Evolutionary conservation across 1,284 basidiomycete genomes (phyloP).

Genomic region (Naganishia cerealis): DNA sequence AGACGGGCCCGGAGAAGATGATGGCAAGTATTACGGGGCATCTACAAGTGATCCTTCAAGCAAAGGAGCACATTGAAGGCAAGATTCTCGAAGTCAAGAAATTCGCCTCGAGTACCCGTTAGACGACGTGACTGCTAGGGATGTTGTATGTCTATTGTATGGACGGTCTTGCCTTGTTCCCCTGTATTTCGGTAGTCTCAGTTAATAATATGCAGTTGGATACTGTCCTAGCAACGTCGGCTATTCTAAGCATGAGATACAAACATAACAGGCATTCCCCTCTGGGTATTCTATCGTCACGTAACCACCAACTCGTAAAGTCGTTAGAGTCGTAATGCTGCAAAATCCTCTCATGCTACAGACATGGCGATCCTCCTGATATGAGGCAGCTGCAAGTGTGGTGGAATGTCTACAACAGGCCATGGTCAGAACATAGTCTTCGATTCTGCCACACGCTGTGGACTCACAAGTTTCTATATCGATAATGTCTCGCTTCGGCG

Average conservation of each 20-base stretch:
- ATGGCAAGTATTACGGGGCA: slow-evolving; percentile 45
- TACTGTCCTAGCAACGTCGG: too few species aligned
- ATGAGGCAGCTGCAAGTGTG: slow-evolving; percentile 45
- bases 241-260: not conserved
- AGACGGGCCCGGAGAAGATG: slow-evolving; percentile 44
- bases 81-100: slow-evolving; percentile 45
- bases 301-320: slow-evolving; percentile 12
- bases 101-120: slow-evolving; percentile 44
- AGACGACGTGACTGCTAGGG: not conserved
- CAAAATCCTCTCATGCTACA: slow-evolving; percentile 19
- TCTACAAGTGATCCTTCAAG: slow-evolving; percentile 48
- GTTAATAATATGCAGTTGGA: too few species aligned
- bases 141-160: slow-evolving; percentile 25
- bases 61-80: slow-evolving; percentile 48
- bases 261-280: not conserved
- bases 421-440: not conserved
- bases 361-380: slow-evolving; percentile 46
- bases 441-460: not conserved
- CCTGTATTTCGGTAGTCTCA: slow-evolving; percentile 8
- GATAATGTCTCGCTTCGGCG: slow-evolving; percentile 50
- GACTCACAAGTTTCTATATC: slow-evolving; percentile 54
- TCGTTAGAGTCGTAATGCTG: slow-evolving; percentile 24
- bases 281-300: slow-evolving; percentile 2
- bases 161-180: slow-evolving; percentile 4
- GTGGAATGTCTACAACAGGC: slow-evolving; percentile 42